A percentile compares a stretch with the other conserved stretches of the same genome.
Evolutionary conservation across 441 rosid genomes (phyloP).

Genomic region (Monsonia emarginata): DNA sequence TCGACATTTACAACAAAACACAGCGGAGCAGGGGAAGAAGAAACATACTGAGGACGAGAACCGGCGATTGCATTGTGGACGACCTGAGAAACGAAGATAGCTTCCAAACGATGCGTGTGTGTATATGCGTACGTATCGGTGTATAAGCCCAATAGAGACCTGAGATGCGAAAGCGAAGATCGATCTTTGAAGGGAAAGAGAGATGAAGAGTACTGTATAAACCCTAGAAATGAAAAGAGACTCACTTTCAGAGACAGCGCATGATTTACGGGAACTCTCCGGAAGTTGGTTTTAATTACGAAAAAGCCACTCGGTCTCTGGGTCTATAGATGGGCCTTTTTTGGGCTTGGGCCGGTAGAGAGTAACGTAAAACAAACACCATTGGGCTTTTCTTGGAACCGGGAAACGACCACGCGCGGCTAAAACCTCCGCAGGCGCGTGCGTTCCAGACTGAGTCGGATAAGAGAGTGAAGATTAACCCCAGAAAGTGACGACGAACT

Average conservation of each 20-base stretch:
- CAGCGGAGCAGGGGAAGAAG: not conserved
- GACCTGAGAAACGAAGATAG: not conserved
- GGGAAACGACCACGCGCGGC: too few species aligned
- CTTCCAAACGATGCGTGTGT: not conserved
- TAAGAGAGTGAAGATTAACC: not conserved
- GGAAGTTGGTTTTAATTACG: too few species aligned
- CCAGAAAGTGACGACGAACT: not conserved
- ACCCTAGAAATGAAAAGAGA: not conserved
- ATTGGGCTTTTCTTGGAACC: too few species aligned
- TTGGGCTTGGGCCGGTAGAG: too few species aligned
- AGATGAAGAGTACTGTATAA: not conserved
- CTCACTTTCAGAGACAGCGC: too few species aligned
- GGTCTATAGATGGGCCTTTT: too few species aligned
- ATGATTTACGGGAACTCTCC: too few species aligned
- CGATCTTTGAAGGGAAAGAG: not conserved
- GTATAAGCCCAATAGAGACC: slow-evolving; percentile 1
- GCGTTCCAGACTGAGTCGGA: too few species aligned
- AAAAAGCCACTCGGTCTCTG: too few species aligned
- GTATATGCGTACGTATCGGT: not conserved
- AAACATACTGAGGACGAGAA: slow-evolving; percentile 1
- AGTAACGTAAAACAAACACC: too few species aligned
- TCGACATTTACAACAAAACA: not conserved
- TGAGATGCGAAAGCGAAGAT: not conserved
- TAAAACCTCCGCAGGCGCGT: too few species aligned
- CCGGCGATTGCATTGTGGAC: not conserved